These are phyloP conservation scores for Ascosphaera pollenicola DNA, from an alignment of 2,329 filamentous ascomycete species.

Conservation along the genomic window DNA sequence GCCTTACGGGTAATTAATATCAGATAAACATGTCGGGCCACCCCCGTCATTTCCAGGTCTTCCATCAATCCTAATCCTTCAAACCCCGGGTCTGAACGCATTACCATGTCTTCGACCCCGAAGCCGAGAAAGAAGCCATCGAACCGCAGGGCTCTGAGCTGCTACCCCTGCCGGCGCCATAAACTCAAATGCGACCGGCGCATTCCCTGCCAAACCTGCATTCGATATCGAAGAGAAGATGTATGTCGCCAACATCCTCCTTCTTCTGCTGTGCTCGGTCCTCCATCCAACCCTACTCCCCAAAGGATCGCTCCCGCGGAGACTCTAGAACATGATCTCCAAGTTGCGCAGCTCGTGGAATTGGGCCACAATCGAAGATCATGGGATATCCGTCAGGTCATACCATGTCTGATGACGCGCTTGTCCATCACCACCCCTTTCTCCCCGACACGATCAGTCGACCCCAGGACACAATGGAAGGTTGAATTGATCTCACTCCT, in stretches of 20 bases:
- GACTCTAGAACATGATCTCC: slow-evolving; percentile 1
- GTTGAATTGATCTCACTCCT: slow-evolving; percentile 7
- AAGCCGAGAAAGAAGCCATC: slow-evolving; percentile 2
- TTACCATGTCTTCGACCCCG: not conserved
- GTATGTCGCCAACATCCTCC: slow-evolving; percentile 12
- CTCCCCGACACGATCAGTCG: not conserved
- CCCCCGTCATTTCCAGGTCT: not conserved
- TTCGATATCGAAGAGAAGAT: slow-evolving; percentile 11
- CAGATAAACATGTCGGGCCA: too few relatives aligned
- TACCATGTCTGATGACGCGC: not conserved
- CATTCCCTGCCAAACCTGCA: slow-evolving; percentile 13
- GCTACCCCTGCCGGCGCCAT: slow-evolving; percentile 12
- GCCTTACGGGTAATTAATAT: too few relatives aligned
- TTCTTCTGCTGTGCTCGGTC: slow-evolving; percentile 6
- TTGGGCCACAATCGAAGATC: not conserved
- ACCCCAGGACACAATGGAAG: slow-evolving; percentile 6
- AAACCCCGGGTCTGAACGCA: not conserved
- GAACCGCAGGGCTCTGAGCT: slow-evolving; percentile 9
- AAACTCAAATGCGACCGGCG: slow-evolving; percentile 14
- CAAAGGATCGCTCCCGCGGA: slow-evolving; percentile 1
- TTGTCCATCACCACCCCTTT: not conserved
- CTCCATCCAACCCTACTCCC: slow-evolving; percentile 1
- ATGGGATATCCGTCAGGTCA: not conserved
- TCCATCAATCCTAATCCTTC: not conserved
- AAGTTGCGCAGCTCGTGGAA: not conserved